These are phyloP conservation scores for Umbellularia californica DNA, from an alignment of 164 flowering plant species.

Conservation along the genomic window DNA sequence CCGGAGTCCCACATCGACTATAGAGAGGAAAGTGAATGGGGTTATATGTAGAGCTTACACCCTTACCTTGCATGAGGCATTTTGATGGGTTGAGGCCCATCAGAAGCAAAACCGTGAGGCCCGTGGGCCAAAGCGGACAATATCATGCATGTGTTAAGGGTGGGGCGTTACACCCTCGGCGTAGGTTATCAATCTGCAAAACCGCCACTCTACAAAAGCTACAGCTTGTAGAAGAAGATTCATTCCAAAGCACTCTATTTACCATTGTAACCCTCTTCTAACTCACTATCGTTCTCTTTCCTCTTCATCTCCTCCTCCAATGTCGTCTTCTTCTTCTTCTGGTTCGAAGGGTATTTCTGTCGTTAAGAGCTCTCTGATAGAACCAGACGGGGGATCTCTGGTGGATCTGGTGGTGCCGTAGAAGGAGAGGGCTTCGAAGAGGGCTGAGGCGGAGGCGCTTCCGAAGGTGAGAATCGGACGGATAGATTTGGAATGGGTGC, in stretches of 20 bases:
- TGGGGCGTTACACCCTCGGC: too few relatives aligned
- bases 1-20: too few relatives aligned
- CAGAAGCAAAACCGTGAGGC: too few relatives aligned
- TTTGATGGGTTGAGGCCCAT: too few relatives aligned
- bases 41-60: too few relatives aligned
- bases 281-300: not conserved
- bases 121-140: too few relatives aligned
- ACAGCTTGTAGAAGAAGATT: not conserved
- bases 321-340: conserved; percentile 4
- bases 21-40: too few relatives aligned
- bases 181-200: not conserved
- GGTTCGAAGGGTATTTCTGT: not conserved
- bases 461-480: conserved; percentile 52
- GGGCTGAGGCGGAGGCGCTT: conserved; percentile 47
- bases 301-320: not conserved
- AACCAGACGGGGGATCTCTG: conserved; percentile 80
- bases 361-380: conserved; percentile 76
- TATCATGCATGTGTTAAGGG: too few relatives aligned
- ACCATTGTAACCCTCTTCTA: conserved; percentile 28
- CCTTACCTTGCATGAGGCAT: too few relatives aligned
- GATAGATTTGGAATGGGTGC: conserved; percentile 91
- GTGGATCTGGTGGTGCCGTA: conserved; percentile 79
- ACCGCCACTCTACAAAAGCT: not conserved
- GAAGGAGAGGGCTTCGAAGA: conserved; percentile 40
- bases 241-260: conserved; percentile 20